A percentile compares a stretch with the other conserved stretches of the same genome.
phyloP scores from a whole-genome alignment of 257 asterid genomes.

The Solanum ahanhuiri region DNA sequence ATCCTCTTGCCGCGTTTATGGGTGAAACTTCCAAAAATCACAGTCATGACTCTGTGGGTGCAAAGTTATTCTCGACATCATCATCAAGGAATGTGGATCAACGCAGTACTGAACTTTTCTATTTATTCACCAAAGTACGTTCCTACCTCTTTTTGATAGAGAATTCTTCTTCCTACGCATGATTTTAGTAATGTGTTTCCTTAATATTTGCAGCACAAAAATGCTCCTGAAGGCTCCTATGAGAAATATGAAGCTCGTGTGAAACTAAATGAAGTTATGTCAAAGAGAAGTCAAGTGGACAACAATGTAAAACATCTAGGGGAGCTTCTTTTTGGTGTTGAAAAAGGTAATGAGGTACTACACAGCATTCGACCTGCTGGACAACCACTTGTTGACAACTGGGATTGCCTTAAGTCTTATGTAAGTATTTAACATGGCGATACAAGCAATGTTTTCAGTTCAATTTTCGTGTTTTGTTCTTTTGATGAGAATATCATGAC shows the following conservation, averaged over 20 bases:
- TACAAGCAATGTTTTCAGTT: neutral
- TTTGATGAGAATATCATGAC: neutral
- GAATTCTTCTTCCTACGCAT: neutral
- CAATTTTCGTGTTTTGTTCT: neutral
- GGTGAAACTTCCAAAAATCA: too few species aligned
- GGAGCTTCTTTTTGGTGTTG: slow-evolving; percentile 70
- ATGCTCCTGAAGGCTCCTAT: slow-evolving; percentile 64
- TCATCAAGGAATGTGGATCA: slow-evolving; percentile 54
- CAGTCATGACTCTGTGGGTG: too few species aligned
- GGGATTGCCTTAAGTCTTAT: slow-evolving; percentile 73
- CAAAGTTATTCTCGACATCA: slow-evolving; percentile 30
- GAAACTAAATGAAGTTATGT: slow-evolving; percentile 65
- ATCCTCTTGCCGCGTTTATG: neutral
- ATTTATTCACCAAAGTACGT: slow-evolving; percentile 76
- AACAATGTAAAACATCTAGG: slow-evolving; percentile 53
- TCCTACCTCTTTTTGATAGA: neutral
- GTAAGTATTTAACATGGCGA: slow-evolving; percentile 20
- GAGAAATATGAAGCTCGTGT: slow-evolving; percentile 72
- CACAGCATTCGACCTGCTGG: slow-evolving; percentile 49
- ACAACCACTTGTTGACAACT: slow-evolving; percentile 16
- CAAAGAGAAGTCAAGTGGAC: slow-evolving; percentile 61
- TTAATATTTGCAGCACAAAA: slow-evolving; percentile 25
- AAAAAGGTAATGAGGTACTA: slow-evolving; percentile 52
- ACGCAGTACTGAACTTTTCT: slow-evolving; percentile 75
- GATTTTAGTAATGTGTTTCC: neutral